Percentiles rank a stretch among this genome's conserved stretches.
Conservation (phyloP, 345 rosid genomes). For the Linum lewisii region DNA sequence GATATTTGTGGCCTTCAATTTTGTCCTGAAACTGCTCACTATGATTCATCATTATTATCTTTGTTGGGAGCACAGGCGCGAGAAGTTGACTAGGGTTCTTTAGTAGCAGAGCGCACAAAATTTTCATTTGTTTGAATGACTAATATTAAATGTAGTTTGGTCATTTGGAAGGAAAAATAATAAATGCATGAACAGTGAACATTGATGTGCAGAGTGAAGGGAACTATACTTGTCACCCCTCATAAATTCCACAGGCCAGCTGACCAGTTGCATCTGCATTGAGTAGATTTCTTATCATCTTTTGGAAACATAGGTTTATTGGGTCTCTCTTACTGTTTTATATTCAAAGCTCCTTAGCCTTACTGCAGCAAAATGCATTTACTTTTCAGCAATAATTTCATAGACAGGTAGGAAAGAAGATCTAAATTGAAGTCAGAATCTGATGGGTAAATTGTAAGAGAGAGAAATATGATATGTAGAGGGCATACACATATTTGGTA, state of each 20-base stretch:
- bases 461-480: background rate
- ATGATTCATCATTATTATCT: background rate
- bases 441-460: background rate
- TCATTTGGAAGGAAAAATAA: background rate
- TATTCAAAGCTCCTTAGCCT: background rate
- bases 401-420: background rate
- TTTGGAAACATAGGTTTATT: too few species aligned
- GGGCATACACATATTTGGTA: constrained; percentile 4
- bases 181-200: background rate
- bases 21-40: background rate
- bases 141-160: background rate
- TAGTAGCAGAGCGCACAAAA: background rate
- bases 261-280: background rate
- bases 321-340: background rate
- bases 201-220: too few species aligned
- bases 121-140: background rate
- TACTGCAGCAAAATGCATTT: background rate
- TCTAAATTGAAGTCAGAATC: background rate
- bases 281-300: background rate
- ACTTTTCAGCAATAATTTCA: background rate
- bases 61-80: background rate
- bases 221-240: background rate
- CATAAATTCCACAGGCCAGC: background rate
- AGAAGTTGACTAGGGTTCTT: background rate
- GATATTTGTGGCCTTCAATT: background rate